Evolutionary conservation across 2,329 filamentous ascomycete species (phyloP).

Genomic region (Colletotrichum australisinense): DNA sequence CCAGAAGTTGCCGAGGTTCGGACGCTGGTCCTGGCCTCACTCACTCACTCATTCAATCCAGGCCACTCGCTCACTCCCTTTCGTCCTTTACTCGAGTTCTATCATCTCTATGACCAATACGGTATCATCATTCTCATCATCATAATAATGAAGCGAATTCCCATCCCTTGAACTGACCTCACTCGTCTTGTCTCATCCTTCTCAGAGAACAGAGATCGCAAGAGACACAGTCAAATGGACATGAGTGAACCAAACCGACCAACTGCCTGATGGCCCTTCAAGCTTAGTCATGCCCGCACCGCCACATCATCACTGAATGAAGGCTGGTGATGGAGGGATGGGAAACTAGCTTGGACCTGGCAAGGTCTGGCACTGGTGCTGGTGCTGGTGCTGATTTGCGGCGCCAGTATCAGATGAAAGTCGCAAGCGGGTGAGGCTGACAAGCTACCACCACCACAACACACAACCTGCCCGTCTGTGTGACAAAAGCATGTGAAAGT

Average conservation of each 20-base stretch:
- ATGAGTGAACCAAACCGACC: neutral
- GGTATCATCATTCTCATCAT: neutral
- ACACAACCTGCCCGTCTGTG: neutral
- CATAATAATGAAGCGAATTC: neutral
- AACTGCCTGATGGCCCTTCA: neutral
- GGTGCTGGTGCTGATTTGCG: neutral
- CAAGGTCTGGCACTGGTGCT: neutral
- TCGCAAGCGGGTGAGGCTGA: slow-evolving; percentile 22
- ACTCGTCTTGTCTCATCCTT: too few species aligned
- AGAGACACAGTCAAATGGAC: neutral
- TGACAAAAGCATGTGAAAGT: slow-evolving; percentile 27
- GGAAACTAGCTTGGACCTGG: slow-evolving; percentile 21
- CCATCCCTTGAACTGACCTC: too few species aligned
- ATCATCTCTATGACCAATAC: too few species aligned
- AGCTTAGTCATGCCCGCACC: neutral
- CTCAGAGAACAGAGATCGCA: neutral
- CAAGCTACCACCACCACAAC: neutral
- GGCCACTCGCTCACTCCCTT: neutral
- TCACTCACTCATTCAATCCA: neutral
- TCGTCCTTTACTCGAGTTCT: neutral
- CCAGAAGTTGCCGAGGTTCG: slow-evolving; percentile 35
- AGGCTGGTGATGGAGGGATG: slow-evolving; percentile 4
- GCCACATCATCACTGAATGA: slow-evolving; percentile 13
- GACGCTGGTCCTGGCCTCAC: slow-evolving; percentile 19
- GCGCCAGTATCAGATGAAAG: slow-evolving; percentile 22